Percentiles rank a stretch among this genome's conserved stretches.
phyloP scores from a whole-genome alignment of 2,329 filamentous ascomycete genomes.

The Gaeumannomyces sp. region DNA sequence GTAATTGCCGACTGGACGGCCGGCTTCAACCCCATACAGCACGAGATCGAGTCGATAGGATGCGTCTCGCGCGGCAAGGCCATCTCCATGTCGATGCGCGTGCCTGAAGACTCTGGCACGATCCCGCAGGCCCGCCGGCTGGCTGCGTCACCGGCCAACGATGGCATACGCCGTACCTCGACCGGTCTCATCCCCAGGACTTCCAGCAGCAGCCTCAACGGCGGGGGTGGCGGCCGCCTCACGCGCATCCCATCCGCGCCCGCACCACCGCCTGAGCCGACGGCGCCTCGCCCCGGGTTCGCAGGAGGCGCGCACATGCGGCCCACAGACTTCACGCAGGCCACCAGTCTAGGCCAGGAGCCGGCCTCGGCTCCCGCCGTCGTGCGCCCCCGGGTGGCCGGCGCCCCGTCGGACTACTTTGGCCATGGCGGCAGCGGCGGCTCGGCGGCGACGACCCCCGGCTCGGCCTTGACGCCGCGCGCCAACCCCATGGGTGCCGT shows the following conservation, averaged over 20 bases:
- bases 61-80: slow-evolving; percentile 63
- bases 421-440: slow-evolving; percentile 3
- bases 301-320: slow-evolving; percentile 28
- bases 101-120: slow-evolving; percentile 24
- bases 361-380: slow-evolving; percentile 25
- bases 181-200: slow-evolving; percentile 34
- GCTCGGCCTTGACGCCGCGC: slow-evolving; percentile 17
- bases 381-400: slow-evolving; percentile 9
- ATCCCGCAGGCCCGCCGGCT: slow-evolving; percentile 18
- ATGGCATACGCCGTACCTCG: slow-evolving; percentile 32
- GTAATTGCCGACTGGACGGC: slow-evolving; percentile 61
- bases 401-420: slow-evolving; percentile 8
- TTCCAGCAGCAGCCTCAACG: slow-evolving; percentile 12
- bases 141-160: slow-evolving; percentile 23
- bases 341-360: slow-evolving; percentile 32
- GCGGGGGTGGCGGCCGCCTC: slow-evolving; percentile 22
- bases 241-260: slow-evolving; percentile 26
- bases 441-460: slow-evolving; percentile 5
- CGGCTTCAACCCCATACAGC: slow-evolving; percentile 56
- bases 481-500: slow-evolving; percentile 21
- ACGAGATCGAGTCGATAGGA: slow-evolving; percentile 59
- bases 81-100: slow-evolving; percentile 41
- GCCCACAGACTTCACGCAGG: slow-evolving; percentile 40
- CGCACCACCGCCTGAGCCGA: slow-evolving; percentile 21
- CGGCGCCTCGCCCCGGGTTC: slow-evolving; percentile 21